A percentile compares a stretch with the other conserved stretches of the same genome.
These are phyloP conservation scores for Ogataea ramenticola DNA, from an alignment of 805 yeast genomes.

Conservation along the genomic window DNA sequence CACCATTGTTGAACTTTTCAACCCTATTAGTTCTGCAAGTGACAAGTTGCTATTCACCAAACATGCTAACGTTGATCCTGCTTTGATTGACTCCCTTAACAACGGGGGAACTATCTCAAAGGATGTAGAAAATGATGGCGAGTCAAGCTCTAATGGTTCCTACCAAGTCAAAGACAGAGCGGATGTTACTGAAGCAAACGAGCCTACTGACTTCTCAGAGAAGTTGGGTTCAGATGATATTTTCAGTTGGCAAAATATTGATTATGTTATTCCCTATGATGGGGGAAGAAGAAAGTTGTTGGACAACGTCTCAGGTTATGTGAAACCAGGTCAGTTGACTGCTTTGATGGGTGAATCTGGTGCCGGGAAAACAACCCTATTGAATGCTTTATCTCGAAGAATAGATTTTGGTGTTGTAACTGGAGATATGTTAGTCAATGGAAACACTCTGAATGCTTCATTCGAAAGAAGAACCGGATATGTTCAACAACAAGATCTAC, in stretches of 20 bases:
- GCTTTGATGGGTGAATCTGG: slow-evolving; percentile 63
- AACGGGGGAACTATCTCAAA: slow-evolving; percentile 19
- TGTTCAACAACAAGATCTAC: slow-evolving; percentile 51
- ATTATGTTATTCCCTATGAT: slow-evolving; percentile 46
- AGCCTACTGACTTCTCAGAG: slow-evolving; percentile 1
- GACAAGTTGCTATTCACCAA: slow-evolving; percentile 26
- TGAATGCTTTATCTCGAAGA: slow-evolving; percentile 47
- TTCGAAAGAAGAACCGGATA: slow-evolving; percentile 49
- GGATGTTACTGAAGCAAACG: neutral
- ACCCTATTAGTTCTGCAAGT: slow-evolving; percentile 22
- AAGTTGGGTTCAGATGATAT: slow-evolving; percentile 35
- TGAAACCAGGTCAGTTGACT: slow-evolving; percentile 48
- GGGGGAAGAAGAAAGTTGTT: slow-evolving; percentile 33
- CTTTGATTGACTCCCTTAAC: slow-evolving; percentile 13
- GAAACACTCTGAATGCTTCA: slow-evolving; percentile 38
- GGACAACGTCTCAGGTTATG: slow-evolving; percentile 36
- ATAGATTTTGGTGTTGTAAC: slow-evolving; percentile 44
- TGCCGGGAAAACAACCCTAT: slow-evolving; percentile 55
- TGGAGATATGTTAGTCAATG: slow-evolving; percentile 51
- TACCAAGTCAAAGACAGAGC: neutral
- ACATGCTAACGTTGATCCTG: slow-evolving; percentile 16
- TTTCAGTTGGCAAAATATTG: slow-evolving; percentile 56
- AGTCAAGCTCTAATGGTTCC: slow-evolving; percentile 15
- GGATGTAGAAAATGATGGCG: slow-evolving; percentile 22
- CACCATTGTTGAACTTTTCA: slow-evolving; percentile 23